phyloP scores from a whole-genome alignment of 768 basidiomycete genomes.

The Psilocybe azurescens region DNA sequence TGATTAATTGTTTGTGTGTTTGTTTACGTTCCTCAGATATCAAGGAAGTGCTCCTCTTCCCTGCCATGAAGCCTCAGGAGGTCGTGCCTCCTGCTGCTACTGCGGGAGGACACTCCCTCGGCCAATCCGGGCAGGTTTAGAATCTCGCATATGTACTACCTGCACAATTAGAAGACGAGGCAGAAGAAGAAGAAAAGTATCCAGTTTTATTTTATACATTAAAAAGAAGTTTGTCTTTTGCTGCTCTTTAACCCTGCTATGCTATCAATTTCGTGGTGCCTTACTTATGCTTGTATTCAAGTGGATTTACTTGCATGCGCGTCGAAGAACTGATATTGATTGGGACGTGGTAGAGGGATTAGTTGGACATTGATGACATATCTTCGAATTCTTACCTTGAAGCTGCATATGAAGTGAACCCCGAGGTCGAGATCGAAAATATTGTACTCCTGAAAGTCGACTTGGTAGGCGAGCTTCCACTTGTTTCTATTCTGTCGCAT shows the following conservation, averaged over 20 bases:
- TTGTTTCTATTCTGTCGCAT: background rate
- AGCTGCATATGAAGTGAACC: no score
- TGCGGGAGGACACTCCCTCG: conserved; percentile 31
- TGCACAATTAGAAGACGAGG: background rate
- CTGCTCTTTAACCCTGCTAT: background rate
- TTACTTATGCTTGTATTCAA: no score
- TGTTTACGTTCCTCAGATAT: conserved; percentile 59
- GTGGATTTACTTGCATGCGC: no score
- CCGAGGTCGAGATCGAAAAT: no score
- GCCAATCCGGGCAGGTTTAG: conserved; percentile 38
- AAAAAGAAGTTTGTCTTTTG: background rate
- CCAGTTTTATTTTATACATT: background rate
- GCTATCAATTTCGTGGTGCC: no score
- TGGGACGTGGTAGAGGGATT: no score
- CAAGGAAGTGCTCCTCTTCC: conserved; percentile 97
- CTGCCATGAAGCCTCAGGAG: conserved; percentile 92
- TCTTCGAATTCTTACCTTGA: no score
- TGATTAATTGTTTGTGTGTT: background rate
- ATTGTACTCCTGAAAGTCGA: background rate
- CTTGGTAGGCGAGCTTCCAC: background rate
- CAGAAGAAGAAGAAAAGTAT: background rate
- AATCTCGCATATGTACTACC: background rate
- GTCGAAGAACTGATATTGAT: no score
- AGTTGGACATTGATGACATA: no score
- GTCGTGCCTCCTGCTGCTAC: conserved; percentile 30